Evolutionary conservation across 2,329 filamentous ascomycete species (phyloP), one percentile per base, ranked within the genome.

Genomic region (Curvularia eragrostidis): DNA sequence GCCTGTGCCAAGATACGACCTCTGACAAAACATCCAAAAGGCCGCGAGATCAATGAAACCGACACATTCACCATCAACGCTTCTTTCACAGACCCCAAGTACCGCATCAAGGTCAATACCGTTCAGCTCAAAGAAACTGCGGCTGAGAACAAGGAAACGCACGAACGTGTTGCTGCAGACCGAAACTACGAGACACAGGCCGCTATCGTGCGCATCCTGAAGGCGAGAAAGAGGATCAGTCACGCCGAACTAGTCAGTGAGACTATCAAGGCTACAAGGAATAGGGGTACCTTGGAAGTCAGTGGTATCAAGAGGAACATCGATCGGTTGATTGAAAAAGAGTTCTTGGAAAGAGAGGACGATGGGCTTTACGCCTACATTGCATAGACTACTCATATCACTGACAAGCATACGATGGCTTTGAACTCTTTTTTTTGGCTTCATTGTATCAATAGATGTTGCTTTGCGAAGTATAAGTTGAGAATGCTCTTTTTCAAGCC

Each of bases 71-170:
- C 86, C 0, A 88, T 96, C 71, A 97, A 97, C 79, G 78, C 84
- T 43, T 75, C 75, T 15, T 99, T 99, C 77, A 81, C 81, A 2
- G 90, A 97, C 72, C 84, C 88, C 19, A 96, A 95, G 77, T 90
- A 91, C 77, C 88, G 93, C 55, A 89, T 99, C 79, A 99, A 99
- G 82, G 97, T 99, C 82, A 99, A 98, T 79, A 94, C 97, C 78
- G 95, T 99, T 67, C 95, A 99, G 78, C 85, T 97, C 49, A 96
- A 95, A 79, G 95, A 99, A 79, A 98, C 95, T 0, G 91, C 90
- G 69, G 90, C 94, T 72, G 95, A 99, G 79, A 97, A 97, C 79
- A 91, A 93, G 77, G 91, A 90, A 68, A 98, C 93, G 1, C 93
- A 98, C 77, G 90, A 97, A 77, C 87, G 92, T 42, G 91, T 99